Base-by-base conservation (phyloP, 2,329 filamentous ascomycete species). In the Colletotrichum sp. region DNA sequence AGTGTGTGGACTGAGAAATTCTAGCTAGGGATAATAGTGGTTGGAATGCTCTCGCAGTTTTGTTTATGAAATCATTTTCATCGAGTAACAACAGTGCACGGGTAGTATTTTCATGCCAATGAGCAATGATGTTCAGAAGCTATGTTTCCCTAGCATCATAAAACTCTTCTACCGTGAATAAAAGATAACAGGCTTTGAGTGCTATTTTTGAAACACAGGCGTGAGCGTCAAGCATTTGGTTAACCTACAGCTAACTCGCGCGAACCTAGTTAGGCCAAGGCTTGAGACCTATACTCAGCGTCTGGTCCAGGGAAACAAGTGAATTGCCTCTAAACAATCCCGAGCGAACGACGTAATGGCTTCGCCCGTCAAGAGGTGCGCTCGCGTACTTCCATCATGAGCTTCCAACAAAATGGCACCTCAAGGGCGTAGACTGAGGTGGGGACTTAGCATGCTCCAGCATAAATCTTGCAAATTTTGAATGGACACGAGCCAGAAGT, bases 261-360 rank as follows among this genome's bases (percentile, higher is more conserved):
- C 8, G 16, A 43, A 43, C 36, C 16, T 3, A 43, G 36, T 8
- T 43, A 2, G 16, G 16, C 36, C 16, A 18, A 43, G 8, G 18
- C 39, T n/a, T 43, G 16, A 5, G 39, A n/a, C 16, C 4, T 16
- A n/a, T 10, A 10, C 9, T 6, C 0, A 12, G 39, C 18, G 39
- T 1, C 5, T 18, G 18, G 8, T 8, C 39, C 16, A 10, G 16
- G 7, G 7, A 18, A 39, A 18, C 36, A 43, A 43, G 18, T 43
- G 2, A n/a, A n/a, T 6, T n/a, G 6, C 16, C 7, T 2, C 39
- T 2, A 10, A 43, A 43, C 1, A 43, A 6, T 1, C 16, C 4
- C 9, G 16, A 43, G 39, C 18, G 2, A 43, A 2, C 39, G 39
- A 43, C 39, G 18, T n/a, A 8, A n/a, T 43, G 16, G 16, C 18